Percentiles rank a stretch among this genome's conserved stretches.
These are phyloP conservation scores for Aureobasidium musti DNA, from an alignment of 2,329 filamentous ascomycete genomes.

Conservation along the genomic window DNA sequence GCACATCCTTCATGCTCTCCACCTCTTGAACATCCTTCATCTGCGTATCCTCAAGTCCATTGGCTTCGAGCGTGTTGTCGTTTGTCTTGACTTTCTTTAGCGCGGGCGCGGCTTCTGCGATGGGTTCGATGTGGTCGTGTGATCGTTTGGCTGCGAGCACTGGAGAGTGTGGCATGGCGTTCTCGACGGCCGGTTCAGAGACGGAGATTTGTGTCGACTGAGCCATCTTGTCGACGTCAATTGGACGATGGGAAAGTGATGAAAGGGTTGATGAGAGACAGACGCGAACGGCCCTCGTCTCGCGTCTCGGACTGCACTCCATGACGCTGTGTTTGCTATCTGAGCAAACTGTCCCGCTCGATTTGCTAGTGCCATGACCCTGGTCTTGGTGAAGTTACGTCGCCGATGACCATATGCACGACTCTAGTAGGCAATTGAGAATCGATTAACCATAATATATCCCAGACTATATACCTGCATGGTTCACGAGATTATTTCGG, in stretches of 20 bases:
- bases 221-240: background rate
- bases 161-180: conserved; percentile 10
- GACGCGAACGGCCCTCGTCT: conserved; percentile 6
- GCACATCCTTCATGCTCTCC: background rate
- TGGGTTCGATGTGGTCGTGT: conserved; percentile 6
- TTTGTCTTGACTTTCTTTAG: conserved; percentile 20
- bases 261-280: background rate
- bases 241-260: background rate
- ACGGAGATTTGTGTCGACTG: conserved; percentile 11
- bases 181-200: background rate
- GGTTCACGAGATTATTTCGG: too few species aligned
- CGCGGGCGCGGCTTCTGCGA: background rate
- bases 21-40: background rate
- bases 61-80: background rate
- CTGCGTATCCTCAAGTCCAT: background rate
- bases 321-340: background rate
- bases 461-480: too few species aligned
- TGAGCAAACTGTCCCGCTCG: background rate
- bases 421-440: too few species aligned
- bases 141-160: conserved; percentile 9
- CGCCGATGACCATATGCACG: too few species aligned
- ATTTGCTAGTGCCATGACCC: too few species aligned
- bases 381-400: too few species aligned
- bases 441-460: too few species aligned
- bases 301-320: background rate